Evolutionary conservation across 2,329 filamentous ascomycete species (phyloP), one percentile per base, ranked within the genome.

Genomic region (Aureobasidium sp.): DNA sequence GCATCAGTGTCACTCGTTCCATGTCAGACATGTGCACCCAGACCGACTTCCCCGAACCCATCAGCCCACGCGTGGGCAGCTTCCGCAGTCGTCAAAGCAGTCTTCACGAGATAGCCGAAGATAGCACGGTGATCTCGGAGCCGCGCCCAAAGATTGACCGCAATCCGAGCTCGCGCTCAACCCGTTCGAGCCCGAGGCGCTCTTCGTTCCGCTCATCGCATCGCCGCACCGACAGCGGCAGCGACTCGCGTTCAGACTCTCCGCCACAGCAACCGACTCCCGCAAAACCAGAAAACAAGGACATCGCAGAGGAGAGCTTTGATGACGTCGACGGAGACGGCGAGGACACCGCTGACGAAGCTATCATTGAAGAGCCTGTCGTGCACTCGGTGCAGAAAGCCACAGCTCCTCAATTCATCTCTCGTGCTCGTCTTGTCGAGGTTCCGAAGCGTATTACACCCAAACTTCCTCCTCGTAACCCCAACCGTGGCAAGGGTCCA

Each of bases 381-480:
- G 82, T 91, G 34, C 88, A 86, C 64, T 86, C 90, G 68, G 82
- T 90, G 7, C 82, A 85, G 58, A 82, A 84, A 44, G 79, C 84
- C 47, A 58, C 64, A 7, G 66, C 67, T 5, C 67, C 71, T 20
- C 67, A 70, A 48, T 67, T 67, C n/a, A 66, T 73, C 31, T 87
- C 85, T 42, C 88, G 89, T 70, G 90, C 91, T 27, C 87, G 88
- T 56, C 79, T 97, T 56, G 90, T 97, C 31, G 91, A 85, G 49
- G 96, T 97, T 63, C 86, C 89, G 14, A 95, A 93, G 76, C 84
- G 91, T 39, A 75, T 87, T 1, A 84, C 90, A 0, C 91, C 92
- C 1, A 86, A 89, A 9, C 81, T 96, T 14, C 92, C 92, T 1
- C 81, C 84, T 3, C 82, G 91, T 52, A 96, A 89, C 70, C 88